Evolutionary conservation across 805 yeast species (phyloP).

Genomic region (Saccharomycodes ludwigii): DNA sequence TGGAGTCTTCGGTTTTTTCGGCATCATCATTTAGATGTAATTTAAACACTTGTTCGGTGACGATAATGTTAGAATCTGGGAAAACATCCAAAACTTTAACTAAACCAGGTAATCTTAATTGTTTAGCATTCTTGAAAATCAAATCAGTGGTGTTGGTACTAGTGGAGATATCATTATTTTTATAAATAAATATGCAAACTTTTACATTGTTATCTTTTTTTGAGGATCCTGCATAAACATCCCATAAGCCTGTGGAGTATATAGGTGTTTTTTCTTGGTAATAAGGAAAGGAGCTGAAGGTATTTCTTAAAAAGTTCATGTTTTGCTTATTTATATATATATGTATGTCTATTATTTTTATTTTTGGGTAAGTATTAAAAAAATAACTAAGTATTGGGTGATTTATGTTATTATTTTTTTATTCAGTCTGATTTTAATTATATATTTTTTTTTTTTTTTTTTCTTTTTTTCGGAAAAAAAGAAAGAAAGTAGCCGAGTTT

Average conservation of each 20-base stretch:
- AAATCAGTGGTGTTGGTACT: too few species aligned
- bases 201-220: background rate
- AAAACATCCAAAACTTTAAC: constrained; percentile 18
- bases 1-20: constrained; percentile 9
- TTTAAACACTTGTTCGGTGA: constrained; percentile 16
- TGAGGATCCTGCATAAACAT: constrained; percentile 14
- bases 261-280: constrained; percentile 14
- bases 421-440: too few species aligned
- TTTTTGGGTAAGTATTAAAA: too few species aligned
- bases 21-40: constrained; percentile 13
- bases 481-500: too few species aligned
- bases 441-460: too few species aligned
- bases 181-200: background rate
- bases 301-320: constrained; percentile 1
- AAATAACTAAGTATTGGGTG: too few species aligned
- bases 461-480: too few species aligned
- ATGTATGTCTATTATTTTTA: too few species aligned
- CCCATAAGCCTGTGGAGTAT: constrained; percentile 16
- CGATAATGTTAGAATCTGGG: constrained; percentile 14
- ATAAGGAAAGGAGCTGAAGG: constrained; percentile 14
- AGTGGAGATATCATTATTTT: too few species aligned
- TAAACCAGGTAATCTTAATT: constrained; percentile 21
- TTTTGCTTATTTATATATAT: too few species aligned
- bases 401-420: too few species aligned
- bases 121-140: constrained; percentile 9